phyloP scores from a whole-genome alignment of 1,284 basidiomycete species.

The Pyrrhoderma noxium region DNA sequence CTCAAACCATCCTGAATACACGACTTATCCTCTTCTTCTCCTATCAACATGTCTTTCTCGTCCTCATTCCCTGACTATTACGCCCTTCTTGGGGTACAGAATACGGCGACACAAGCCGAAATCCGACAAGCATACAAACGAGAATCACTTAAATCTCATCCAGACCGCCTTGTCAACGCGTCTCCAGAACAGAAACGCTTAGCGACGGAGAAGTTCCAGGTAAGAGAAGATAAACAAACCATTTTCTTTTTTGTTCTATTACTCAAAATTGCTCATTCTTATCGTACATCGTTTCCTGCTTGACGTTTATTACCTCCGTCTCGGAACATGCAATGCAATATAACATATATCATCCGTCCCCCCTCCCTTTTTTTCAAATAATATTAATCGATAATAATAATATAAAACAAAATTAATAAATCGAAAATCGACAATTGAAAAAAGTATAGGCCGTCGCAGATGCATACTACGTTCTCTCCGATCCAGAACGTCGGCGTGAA shows the following conservation, averaged over 20 bases:
- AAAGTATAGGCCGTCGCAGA: constrained; percentile 74
- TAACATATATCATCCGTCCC: too few relatives aligned
- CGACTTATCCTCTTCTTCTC: too few relatives aligned
- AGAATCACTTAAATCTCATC: constrained; percentile 73
- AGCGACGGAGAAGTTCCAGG: constrained; percentile 81
- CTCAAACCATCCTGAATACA: too few relatives aligned
- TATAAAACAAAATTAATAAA: not conserved
- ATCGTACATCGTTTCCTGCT: too few relatives aligned
- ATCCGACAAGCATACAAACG: constrained; percentile 78
- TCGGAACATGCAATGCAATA: too few relatives aligned
- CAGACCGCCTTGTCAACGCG: constrained; percentile 79
- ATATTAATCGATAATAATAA: not conserved
- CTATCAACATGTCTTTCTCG: constrained; percentile 35
- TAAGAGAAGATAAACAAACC: too few relatives aligned
- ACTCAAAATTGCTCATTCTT: not conserved
- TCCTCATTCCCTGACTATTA: constrained; percentile 76
- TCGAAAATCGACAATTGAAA: not conserved
- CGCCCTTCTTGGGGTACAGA: constrained; percentile 48
- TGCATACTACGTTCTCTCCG: constrained; percentile 93
- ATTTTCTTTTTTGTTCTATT: not conserved
- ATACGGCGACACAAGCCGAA: constrained; percentile 61
- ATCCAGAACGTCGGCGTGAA: constrained; percentile 69
- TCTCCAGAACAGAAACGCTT: constrained; percentile 60
- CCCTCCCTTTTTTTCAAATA: not conserved
- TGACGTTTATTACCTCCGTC: too few relatives aligned